These are phyloP conservation scores for Ceratobasidium theobromae DNA, from an alignment of 1,284 basidiomycete species.

Conservation along the genomic window DNA sequence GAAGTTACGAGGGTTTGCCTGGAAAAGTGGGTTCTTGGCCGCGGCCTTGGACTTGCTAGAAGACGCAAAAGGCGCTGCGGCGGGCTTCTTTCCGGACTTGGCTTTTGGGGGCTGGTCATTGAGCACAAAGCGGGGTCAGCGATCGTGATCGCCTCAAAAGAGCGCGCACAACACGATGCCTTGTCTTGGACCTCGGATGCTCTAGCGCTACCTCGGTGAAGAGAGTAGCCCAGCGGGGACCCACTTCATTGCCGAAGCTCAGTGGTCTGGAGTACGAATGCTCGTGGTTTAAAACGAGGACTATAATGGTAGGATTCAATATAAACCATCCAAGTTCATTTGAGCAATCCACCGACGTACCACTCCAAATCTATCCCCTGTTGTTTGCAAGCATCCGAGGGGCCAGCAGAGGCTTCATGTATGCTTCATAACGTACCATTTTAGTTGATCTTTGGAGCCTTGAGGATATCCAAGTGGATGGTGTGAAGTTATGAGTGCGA, in stretches of 20 bases:
- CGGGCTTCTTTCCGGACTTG: conserved; percentile 76
- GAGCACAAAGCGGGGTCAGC: conserved; percentile 48
- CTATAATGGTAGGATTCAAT: background rate
- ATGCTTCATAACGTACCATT: conserved; percentile 9
- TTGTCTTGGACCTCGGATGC: conserved; percentile 28
- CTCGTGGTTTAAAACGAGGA: background rate
- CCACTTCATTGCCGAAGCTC: conserved; percentile 21
- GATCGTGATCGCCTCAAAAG: background rate
- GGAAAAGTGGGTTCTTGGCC: conserved; percentile 95
- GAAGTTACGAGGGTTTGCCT: conserved; percentile 88
- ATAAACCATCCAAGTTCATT: background rate
- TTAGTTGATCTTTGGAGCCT: background rate
- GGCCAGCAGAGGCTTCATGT: background rate
- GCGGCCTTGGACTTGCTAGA: conserved; percentile 72
- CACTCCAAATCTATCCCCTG: conserved; percentile 6
- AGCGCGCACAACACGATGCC: background rate
- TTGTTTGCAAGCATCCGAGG: conserved; percentile 1
- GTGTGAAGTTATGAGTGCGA: background rate
- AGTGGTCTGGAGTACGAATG: conserved; percentile 17
- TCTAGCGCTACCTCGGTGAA: conserved; percentile 13
- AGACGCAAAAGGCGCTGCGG: conserved; percentile 71
- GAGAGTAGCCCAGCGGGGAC: conserved; percentile 26
- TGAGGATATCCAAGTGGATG: conserved; percentile 8
- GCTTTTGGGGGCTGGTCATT: conserved; percentile 80
- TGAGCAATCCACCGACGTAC: conserved; percentile 9